Percentiles rank a stretch among this genome's conserved stretches.
These are phyloP conservation scores for Trichosporon sp. DNA, from an alignment of 1,284 basidiomycete genomes.

Conservation along the genomic window DNA sequence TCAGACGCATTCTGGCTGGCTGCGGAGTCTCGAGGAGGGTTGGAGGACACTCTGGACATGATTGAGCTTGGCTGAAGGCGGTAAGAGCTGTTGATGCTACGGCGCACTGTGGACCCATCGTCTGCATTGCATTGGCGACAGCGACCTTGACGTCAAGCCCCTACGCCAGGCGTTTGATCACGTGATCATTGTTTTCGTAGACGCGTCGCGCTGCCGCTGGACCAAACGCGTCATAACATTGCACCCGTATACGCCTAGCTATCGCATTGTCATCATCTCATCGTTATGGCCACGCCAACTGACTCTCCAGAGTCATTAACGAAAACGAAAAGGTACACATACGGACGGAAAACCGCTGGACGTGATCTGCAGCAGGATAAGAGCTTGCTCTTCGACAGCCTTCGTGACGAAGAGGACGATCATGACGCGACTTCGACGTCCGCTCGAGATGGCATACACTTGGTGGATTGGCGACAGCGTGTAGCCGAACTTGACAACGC, in stretches of 20 bases:
- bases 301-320: not conserved
- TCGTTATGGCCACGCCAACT: not conserved
- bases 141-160: not conserved
- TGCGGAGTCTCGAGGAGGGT: not conserved
- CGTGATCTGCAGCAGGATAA: not conserved
- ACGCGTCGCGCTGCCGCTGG: constrained; percentile 7
- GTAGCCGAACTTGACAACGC: not conserved
- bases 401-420: not conserved
- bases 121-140: not conserved
- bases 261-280: not conserved
- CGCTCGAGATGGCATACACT: not conserved
- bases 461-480: not conserved
- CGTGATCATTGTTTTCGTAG: not conserved
- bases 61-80: not conserved
- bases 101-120: too few species aligned
- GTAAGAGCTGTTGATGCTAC: too few species aligned
- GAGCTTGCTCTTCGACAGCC: not conserved
- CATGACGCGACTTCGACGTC: not conserved
- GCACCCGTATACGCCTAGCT: not conserved
- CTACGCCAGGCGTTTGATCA: too few species aligned
- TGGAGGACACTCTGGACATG: not conserved
- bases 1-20: not conserved
- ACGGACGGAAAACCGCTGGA: not conserved
- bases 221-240: not conserved
- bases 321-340: not conserved